phyloP scores from a whole-genome alignment of 1,284 basidiomycete genomes.

The Trichosporon ovoides region DNA sequence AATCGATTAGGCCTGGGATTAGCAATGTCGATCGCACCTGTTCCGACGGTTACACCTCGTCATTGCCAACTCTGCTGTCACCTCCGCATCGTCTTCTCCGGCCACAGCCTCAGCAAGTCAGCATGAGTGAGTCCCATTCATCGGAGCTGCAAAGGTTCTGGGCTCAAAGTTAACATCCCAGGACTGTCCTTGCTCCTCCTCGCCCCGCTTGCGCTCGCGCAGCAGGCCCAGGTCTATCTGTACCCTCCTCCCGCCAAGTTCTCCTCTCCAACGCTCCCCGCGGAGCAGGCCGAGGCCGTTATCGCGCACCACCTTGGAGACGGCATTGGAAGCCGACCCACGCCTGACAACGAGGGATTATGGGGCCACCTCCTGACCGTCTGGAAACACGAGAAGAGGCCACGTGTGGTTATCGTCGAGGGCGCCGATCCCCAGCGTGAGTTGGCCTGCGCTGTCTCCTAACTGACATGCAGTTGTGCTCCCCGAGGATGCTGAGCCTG shows the following conservation, averaged over 20 bases:
- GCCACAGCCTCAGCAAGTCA: neutral
- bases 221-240: slow-evolving; percentile 41
- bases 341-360: slow-evolving; percentile 37
- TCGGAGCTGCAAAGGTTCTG: neutral
- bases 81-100: neutral
- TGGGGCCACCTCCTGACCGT: slow-evolving; percentile 42
- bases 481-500: slow-evolving; percentile 5
- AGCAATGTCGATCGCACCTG: neutral
- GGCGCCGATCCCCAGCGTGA: slow-evolving; percentile 39
- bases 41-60: neutral
- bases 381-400: slow-evolving; percentile 25
- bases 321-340: slow-evolving; percentile 33
- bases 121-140: neutral
- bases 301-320: slow-evolving; percentile 45
- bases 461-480: neutral
- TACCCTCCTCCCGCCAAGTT: slow-evolving; percentile 36
- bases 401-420: slow-evolving; percentile 42
- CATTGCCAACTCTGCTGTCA: slow-evolving; percentile 1
- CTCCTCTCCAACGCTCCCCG: slow-evolving; percentile 33
- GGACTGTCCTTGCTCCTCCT: slow-evolving; percentile 4
- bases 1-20: neutral
- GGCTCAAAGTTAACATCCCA: neutral
- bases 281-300: slow-evolving; percentile 45
- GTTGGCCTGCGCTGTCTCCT: slow-evolving; percentile 12
- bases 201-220: slow-evolving; percentile 9